Evolutionary conservation across 2,329 filamentous ascomycete species (phyloP).

Genomic region (Thelonectria olida): DNA sequence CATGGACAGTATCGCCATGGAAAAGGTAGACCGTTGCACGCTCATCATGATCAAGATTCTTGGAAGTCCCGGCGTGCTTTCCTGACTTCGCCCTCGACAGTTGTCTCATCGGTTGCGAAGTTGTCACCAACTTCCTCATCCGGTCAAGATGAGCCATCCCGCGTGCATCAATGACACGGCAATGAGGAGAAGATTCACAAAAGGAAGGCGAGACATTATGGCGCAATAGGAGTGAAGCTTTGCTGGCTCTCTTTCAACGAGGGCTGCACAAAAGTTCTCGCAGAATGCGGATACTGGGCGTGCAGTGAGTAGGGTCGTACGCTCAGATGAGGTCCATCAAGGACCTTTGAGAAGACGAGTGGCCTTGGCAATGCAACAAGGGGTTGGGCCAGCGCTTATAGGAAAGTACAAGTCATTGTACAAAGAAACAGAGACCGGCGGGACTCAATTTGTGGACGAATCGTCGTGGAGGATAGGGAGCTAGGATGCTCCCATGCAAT

Average conservation of each 20-base stretch:
- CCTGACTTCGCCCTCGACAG: conserved; percentile 4
- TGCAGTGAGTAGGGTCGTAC: conserved; percentile 8
- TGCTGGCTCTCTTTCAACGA: conserved; percentile 13
- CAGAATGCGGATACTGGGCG: conserved; percentile 16
- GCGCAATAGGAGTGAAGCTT: conserved; percentile 4
- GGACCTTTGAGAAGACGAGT: conserved; percentile 18
- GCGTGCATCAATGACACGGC: conserved; percentile 16
- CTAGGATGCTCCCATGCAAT: no score
- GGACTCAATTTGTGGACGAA: background rate
- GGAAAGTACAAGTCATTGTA: background rate
- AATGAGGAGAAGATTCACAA: conserved; percentile 30
- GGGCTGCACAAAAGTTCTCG: conserved; percentile 35
- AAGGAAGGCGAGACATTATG: conserved; percentile 33
- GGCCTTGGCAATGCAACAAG: conserved; percentile 25
- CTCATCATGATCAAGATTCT: background rate
- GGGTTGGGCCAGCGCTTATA: conserved; percentile 4
- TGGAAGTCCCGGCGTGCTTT: conserved; percentile 12
- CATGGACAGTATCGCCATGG: conserved; percentile 9
- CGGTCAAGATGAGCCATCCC: conserved; percentile 19
- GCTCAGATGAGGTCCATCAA: conserved; percentile 15
- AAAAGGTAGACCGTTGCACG: background rate
- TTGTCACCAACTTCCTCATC: conserved; percentile 37
- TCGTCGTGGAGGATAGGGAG: background rate
- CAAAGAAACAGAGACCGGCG: background rate
- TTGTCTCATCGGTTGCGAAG: conserved; percentile 21